Conservation (phyloP, 2,329 filamentous ascomycete species). For the Dactylellina cionopaga region DNA sequence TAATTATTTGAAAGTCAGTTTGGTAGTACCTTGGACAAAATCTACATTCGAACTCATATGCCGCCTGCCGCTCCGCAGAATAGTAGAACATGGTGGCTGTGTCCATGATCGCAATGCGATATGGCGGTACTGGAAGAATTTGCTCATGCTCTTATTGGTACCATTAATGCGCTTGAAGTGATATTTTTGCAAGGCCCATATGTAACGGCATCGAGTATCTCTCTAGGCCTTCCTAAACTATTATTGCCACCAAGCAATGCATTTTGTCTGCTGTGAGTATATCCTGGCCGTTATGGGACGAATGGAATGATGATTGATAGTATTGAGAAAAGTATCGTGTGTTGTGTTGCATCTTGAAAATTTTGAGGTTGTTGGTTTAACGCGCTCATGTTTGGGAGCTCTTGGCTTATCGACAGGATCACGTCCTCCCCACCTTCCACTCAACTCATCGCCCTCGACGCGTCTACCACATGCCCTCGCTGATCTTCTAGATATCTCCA, state of each 20-base stretch:
- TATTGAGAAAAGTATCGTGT: conserved; percentile 6
- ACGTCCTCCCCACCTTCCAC: conserved; percentile 50
- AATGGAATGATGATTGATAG: not conserved
- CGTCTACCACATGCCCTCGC: conserved; percentile 22
- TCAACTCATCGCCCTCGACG: conserved; percentile 46
- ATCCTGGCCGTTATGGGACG: not conserved
- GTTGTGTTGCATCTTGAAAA: conserved; percentile 52
- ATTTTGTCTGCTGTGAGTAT: not conserved
- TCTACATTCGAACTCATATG: conserved; percentile 39
- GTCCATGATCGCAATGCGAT: conserved; percentile 3
- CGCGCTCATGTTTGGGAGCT: conserved; percentile 36
- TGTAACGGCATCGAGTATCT: not conserved
- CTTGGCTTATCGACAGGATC: conserved; percentile 52
- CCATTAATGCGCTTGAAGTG: not conserved
- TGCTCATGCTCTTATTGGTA: conserved; percentile 12
- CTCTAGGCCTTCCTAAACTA: not conserved
- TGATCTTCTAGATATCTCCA: not conserved
- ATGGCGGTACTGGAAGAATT: not conserved
- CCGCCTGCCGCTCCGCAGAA: not conserved
- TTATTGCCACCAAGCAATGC: not conserved
- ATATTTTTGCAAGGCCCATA: not conserved
- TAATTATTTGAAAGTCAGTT: not conserved
- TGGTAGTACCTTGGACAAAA: conserved; percentile 4
- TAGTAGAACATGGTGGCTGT: not conserved
- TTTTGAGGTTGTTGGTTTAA: conserved; percentile 37